Percentiles rank a stretch among this genome's conserved stretches.
Evolutionary conservation across 257 asterid genomes (phyloP).

Genomic region (Solanum clarkiae): DNA sequence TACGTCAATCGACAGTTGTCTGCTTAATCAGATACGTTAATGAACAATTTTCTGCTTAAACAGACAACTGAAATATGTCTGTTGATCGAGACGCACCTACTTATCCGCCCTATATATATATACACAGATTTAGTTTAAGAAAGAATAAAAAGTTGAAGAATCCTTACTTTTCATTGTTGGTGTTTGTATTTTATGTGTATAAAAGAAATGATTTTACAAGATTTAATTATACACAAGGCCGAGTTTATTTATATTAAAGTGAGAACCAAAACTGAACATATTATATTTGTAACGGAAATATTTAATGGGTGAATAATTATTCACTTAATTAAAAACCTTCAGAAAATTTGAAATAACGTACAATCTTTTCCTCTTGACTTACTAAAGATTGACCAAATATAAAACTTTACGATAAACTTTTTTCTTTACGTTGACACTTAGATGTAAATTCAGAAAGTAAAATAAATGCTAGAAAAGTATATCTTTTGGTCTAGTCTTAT

Average conservation of each 20-base stretch:
- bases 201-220: not conserved
- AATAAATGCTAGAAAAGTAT: no score
- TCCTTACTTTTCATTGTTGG: not conserved
- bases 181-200: not conserved
- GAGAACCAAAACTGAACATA: not conserved
- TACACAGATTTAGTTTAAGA: not conserved
- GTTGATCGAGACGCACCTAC: accelerated
- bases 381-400: not conserved
- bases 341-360: not conserved
- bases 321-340: not conserved
- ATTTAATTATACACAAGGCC: not conserved
- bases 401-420: not conserved
- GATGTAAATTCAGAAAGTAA: not conserved
- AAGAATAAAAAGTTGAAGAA: not conserved
- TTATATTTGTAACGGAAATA: not conserved
- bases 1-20: no score
- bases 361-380: not conserved
- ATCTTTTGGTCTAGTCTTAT: not conserved
- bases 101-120: no score
- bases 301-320: not conserved
- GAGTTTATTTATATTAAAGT: not conserved
- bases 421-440: not conserved
- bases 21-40: accelerated
- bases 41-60: no score
- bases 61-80: accelerated